Evolutionary conservation across 148 eudicot genomes (phyloP).

Genomic region (Vaccinium darrowii): DNA sequence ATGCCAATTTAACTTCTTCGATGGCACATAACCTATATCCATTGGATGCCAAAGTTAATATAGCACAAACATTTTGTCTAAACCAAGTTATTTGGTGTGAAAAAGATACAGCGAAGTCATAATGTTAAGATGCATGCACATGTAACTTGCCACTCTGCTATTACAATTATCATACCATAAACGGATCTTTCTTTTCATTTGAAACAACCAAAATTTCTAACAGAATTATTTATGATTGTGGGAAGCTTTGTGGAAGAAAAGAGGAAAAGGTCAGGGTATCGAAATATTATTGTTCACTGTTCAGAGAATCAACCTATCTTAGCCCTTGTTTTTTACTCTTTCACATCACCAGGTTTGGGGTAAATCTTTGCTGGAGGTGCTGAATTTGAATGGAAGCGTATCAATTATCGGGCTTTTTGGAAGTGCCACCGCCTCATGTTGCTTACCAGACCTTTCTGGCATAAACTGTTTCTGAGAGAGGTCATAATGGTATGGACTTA

Average conservation of each 20-base stretch:
- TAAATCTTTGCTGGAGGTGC: too few species aligned
- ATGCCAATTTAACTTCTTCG: constrained; percentile 51
- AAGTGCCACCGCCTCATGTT: too few species aligned
- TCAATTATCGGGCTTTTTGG: too few species aligned
- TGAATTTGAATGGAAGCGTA: too few species aligned
- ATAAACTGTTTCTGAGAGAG: too few species aligned
- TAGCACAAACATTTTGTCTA: not conserved
- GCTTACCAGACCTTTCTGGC: too few species aligned
- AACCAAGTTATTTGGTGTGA: not conserved
- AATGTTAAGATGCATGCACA: not conserved
- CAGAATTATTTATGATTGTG: not conserved
- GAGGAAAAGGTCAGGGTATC: too few species aligned
- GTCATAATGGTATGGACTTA: not conserved
- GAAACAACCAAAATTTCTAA: not conserved
- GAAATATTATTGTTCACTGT: too few species aligned
- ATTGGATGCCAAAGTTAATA: constrained; percentile 3
- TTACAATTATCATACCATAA: not conserved
- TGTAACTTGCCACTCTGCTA: not conserved
- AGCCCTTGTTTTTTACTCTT: too few species aligned
- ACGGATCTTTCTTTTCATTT: not conserved
- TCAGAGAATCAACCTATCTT: too few species aligned
- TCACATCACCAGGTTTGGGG: too few species aligned
- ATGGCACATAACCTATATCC: constrained; percentile 45
- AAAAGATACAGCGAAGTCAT: not conserved
- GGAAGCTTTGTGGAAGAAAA: too few species aligned